Conservation (phyloP, 225 moss, liverwort and hornwort species). For the Bryum argenteum region DNA sequence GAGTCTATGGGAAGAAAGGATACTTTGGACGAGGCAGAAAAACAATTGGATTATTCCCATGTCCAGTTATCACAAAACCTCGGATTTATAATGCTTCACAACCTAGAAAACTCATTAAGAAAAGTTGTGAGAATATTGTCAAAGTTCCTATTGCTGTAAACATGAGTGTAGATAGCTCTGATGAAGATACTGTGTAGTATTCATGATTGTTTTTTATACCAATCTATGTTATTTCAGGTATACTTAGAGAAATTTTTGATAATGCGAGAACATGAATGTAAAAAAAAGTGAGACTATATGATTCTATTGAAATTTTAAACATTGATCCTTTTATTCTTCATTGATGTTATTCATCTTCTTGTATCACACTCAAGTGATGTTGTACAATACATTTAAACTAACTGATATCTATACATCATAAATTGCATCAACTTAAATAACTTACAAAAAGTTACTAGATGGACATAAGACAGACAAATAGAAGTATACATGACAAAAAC, state of each 20-base stretch:
- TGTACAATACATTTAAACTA: too few species aligned
- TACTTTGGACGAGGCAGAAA: constrained; percentile 43
- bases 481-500: too few species aligned
- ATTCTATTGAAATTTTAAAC: neutral
- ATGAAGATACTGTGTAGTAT: constrained; percentile 23
- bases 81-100: constrained; percentile 24
- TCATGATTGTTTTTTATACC: rapidly evolving
- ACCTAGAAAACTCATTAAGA: constrained; percentile 11
- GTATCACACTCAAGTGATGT: too few species aligned
- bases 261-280: rapidly evolving
- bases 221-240: neutral
- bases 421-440: too few species aligned
- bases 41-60: constrained; percentile 42
- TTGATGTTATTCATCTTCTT: neutral
- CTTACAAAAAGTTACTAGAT: too few species aligned
- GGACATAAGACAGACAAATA: too few species aligned
- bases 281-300: neutral
- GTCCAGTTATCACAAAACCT: constrained; percentile 30
- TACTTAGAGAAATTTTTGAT: neutral
- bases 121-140: constrained; percentile 11
- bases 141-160: neutral
- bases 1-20: constrained; percentile 39
- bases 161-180: constrained; percentile 19
- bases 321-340: neutral
- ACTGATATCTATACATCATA: too few species aligned